These are phyloP conservation scores for Ophiocordyceps robertsii DNA, from an alignment of 2,329 filamentous ascomycete genomes.

Conservation along the genomic window DNA sequence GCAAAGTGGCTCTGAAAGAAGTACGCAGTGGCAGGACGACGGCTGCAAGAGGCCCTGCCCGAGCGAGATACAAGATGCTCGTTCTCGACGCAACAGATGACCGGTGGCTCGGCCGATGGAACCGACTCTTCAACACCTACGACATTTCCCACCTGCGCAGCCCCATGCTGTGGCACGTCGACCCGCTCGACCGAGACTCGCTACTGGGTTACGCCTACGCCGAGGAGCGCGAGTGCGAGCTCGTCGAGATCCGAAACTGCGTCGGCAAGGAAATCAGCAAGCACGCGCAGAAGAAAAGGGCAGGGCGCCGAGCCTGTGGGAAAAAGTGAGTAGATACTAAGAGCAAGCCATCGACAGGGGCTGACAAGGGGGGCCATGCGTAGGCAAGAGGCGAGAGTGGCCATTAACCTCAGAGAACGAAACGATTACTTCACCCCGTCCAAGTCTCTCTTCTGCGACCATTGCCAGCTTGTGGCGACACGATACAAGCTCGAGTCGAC, in stretches of 20 bases:
- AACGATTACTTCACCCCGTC: slow-evolving; percentile 59
- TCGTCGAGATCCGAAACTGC: slow-evolving; percentile 58
- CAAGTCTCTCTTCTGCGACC: slow-evolving; percentile 45
- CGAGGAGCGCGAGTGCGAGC: slow-evolving; percentile 44
- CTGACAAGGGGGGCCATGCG: not conserved
- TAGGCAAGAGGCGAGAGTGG: slow-evolving; percentile 29
- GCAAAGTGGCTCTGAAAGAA: slow-evolving; percentile 42
- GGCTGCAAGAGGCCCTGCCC: slow-evolving; percentile 1
- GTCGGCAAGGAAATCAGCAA: slow-evolving; percentile 73
- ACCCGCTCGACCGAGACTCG: slow-evolving; percentile 62
- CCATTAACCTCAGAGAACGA: slow-evolving; percentile 52
- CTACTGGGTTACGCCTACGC: slow-evolving; percentile 56
- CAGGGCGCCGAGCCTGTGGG: slow-evolving; percentile 17
- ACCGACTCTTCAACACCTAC: slow-evolving; percentile 52
- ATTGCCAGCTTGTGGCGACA: slow-evolving; percentile 42
- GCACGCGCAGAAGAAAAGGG: slow-evolving; percentile 55
- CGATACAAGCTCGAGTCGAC: slow-evolving; percentile 33
- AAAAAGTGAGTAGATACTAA: slow-evolving; percentile 27
- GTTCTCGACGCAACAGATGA: slow-evolving; percentile 54
- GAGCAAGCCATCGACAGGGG: no score
- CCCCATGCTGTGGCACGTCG: slow-evolving; percentile 74
- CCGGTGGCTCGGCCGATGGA: slow-evolving; percentile 60
- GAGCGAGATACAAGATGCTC: slow-evolving; percentile 30
- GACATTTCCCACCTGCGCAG: slow-evolving; percentile 61
- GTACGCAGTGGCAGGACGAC: slow-evolving; percentile 19